Conservation (phyloP, 305 asterid species). For the Rubia peregrina region DNA sequence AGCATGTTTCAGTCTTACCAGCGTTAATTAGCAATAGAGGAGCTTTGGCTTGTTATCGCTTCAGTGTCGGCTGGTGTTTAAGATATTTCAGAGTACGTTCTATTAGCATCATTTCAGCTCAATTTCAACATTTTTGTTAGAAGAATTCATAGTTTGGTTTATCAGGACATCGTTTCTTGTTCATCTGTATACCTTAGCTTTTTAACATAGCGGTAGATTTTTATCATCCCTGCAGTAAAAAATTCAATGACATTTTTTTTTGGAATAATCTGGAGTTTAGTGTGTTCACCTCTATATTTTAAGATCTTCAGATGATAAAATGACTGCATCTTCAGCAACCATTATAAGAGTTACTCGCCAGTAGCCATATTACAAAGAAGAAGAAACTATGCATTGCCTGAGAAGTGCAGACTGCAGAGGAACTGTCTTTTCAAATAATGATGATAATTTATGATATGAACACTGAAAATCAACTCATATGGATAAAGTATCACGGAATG, state of each 20-base stretch:
- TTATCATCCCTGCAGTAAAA: not conserved
- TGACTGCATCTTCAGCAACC: not conserved
- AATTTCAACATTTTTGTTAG: not conserved
- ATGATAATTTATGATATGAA: not conserved
- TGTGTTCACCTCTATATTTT: not conserved
- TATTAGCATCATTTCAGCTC: not conserved
- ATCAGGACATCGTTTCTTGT: conserved; percentile 4
- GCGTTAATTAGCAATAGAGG: conserved; percentile 35
- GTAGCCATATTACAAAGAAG: not conserved
- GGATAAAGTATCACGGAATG: not conserved
- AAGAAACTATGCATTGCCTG: not conserved
- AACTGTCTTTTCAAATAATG: not conserved
- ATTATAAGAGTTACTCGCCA: not conserved
- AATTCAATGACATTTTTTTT: not conserved
- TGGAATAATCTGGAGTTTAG: not conserved
- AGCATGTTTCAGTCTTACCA: conserved; percentile 72
- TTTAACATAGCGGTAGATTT: not conserved
- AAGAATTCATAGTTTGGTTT: not conserved
- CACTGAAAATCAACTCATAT: not conserved
- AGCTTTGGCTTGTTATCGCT: conserved; percentile 18
- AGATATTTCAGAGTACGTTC: conserved; percentile 13
- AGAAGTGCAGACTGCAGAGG: not conserved
- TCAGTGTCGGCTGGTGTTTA: conserved; percentile 6
- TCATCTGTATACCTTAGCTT: conserved; percentile 9
- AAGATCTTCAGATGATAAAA: not conserved